Evolutionary conservation across 208 protist species (phyloP).

Genomic region (Acanthamoeba healyi): DNA sequence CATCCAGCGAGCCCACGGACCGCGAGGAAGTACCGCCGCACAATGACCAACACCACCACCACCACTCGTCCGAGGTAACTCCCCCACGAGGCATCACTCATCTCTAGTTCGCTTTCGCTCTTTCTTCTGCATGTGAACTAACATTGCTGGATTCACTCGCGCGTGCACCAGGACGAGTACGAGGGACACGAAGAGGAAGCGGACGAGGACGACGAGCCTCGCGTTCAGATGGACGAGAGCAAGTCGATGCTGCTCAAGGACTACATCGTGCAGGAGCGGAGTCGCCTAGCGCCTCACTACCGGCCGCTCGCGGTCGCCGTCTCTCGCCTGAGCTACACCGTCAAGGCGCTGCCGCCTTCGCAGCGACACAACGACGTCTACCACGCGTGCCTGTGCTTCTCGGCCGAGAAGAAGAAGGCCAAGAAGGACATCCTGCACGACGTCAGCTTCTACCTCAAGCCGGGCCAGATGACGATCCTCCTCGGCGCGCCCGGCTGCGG

Average conservation of each 20-base stretch:
- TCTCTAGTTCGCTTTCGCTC: too few relatives aligned
- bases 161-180: too few relatives aligned
- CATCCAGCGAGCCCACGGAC: too few relatives aligned
- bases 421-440: constrained; percentile 34
- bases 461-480: constrained; percentile 71
- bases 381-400: too few relatives aligned
- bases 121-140: too few relatives aligned
- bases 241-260: constrained; percentile 4
- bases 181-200: too few relatives aligned
- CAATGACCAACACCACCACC: too few relatives aligned
- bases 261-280: constrained; percentile 7
- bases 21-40: too few relatives aligned
- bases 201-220: constrained; percentile 2
- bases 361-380: neutral
- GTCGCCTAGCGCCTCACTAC: constrained; percentile 38
- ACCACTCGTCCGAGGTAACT: too few relatives aligned
- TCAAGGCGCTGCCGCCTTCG: neutral
- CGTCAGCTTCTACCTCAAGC: constrained; percentile 65
- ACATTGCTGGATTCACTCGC: too few relatives aligned
- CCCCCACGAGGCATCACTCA: too few relatives aligned
- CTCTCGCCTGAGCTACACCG: neutral
- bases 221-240: neutral
- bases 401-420: neutral
- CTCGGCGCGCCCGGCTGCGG: constrained; percentile 68
- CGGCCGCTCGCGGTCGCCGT: constrained; percentile 17